Percentiles rank a stretch among this genome's conserved stretches.
phyloP scores from a whole-genome alignment of 305 asterid species.

The Fraxinus paxiana region DNA sequence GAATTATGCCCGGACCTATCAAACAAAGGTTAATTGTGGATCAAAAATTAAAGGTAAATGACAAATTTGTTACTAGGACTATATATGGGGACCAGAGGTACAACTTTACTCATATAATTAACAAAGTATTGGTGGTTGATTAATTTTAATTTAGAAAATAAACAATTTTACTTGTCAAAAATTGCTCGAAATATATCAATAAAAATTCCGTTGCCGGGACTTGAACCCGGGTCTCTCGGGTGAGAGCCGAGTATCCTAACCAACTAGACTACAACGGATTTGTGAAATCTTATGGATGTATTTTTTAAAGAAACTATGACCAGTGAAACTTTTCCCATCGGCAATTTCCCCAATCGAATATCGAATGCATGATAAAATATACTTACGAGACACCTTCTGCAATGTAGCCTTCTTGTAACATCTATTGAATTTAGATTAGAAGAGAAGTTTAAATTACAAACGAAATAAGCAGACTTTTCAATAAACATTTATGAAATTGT shows the following conservation, averaged over 20 bases:
- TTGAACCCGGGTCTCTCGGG: slow-evolving; percentile 96
- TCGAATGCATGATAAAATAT: not conserved
- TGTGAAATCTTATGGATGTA: no score
- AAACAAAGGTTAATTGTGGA: not conserved
- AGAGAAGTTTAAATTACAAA: not conserved
- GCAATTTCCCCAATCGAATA: no score
- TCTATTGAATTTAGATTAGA: not conserved
- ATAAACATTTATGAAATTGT: not conserved
- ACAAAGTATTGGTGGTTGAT: not conserved
- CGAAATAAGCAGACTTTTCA: not conserved
- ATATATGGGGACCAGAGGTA: not conserved
- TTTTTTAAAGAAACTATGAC: no score
- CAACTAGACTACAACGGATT: slow-evolving; percentile 83
- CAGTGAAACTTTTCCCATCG: not conserved
- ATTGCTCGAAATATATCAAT: not conserved
- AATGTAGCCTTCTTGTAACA: not conserved
- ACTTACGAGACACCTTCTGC: not conserved
- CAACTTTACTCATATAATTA: not conserved
- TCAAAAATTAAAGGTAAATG: not conserved
- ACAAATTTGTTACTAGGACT: not conserved
- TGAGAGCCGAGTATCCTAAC: slow-evolving; percentile 98
- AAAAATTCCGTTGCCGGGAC: slow-evolving; percentile 82
- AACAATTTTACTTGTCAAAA: not conserved
- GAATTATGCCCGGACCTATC: not conserved
- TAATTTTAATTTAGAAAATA: no score